Evolutionary conservation across 768 basidiomycete species (phyloP), one percentile per base, ranked within the genome.

Genomic region (Favolaschia claudopus): DNA sequence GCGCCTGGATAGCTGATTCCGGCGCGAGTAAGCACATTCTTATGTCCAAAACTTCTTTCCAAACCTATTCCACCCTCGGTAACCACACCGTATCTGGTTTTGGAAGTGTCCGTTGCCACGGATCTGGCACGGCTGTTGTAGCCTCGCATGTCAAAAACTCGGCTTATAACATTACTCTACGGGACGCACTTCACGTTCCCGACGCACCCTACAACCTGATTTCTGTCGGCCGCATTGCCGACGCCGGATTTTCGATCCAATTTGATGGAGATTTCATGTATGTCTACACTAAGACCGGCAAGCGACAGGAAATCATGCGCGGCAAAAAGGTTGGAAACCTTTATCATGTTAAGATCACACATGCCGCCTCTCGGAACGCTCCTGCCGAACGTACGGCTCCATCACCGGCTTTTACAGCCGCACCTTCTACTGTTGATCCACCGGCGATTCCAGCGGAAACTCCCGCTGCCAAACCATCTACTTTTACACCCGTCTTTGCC

Each of bases 211-310:
- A 60, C 39, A 63, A 47, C 34, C 36, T 56, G 25, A 55, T 55
- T 32, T 43, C 36, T n/a, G 58, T 62, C 28, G 66, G 63, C 33
- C 43, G 62, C 37, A 60, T 69, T 53, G 27, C 48, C 38, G 31
- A 47, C 28, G 37, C 52, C 22, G 45, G 54, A 51, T 46, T 37
- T 31, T 40, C 38, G 42, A 28, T 48, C 55, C 32, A 59, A 25
- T 47, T 48, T 58, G 28, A 51, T 39, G 40, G 62, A 49, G 17
- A 50, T 42, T 28, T 46, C 55, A 55, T 67, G 55, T 57, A 55
- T 44, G 62, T 63, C 33, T 54, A 43, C 60, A 31, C 32, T n/a
- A 13, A 43, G 39, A 53, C 33, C 17, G 5, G 17, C 17, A 43
- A 36, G n/a, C 31, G 38, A 24, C 53, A 40, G 24, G 46, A 61